Evolutionary conservation across 768 basidiomycete genomes (phyloP), one percentile per base, ranked within the genome.

Genomic region (Lactifluus piperatus): DNA sequence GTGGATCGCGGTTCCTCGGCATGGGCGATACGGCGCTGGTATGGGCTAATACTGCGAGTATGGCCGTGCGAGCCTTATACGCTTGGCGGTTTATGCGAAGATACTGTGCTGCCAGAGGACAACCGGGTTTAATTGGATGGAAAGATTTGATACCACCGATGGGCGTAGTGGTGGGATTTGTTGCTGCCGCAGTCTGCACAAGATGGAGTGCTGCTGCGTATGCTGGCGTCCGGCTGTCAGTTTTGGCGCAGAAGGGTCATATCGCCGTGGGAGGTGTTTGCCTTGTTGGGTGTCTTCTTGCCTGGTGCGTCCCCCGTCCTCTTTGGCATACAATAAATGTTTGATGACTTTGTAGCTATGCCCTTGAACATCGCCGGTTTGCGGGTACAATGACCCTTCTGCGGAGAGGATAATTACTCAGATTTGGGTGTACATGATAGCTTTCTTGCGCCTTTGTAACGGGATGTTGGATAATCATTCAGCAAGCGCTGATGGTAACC

Each of bases 21-120:
- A 66, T 82, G 26, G 86, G 85, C 32, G 91, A 91, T 64, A 75
- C 78, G 0, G 83, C 84, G 7, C 75, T 90, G 34, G 85, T 92
- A 2, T 88, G 84, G 66, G 86, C 85, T 59, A 93, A 94, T 66
- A 82, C 86, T 60, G 68, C 78, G 64, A 88, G 86, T 68, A 76
- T 89, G 62, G 71, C 75, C 0, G 77, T 78, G 5, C 77, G 90
- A 16, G 86, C 88, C 41, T 65, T 73, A 27, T 91, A 88, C 68
- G 80, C 81, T 43, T 71, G 77, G 58, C 64, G 65, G 36, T 90
- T 85, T 67, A 71, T 74, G 14, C 67, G 68, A 5, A 59, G 59
- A 2, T 90, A 77, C 68, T 88, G 83, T 71, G 60, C 54, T 22
- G 39, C 47, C 45, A 43, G 50, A 7, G 58, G 58, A 13, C 65